A percentile compares a stretch with the other conserved stretches of the same genome.
These are phyloP conservation scores for Rosa rugosa DNA, from an alignment of 306 rosid genomes.

Conservation along the genomic window DNA sequence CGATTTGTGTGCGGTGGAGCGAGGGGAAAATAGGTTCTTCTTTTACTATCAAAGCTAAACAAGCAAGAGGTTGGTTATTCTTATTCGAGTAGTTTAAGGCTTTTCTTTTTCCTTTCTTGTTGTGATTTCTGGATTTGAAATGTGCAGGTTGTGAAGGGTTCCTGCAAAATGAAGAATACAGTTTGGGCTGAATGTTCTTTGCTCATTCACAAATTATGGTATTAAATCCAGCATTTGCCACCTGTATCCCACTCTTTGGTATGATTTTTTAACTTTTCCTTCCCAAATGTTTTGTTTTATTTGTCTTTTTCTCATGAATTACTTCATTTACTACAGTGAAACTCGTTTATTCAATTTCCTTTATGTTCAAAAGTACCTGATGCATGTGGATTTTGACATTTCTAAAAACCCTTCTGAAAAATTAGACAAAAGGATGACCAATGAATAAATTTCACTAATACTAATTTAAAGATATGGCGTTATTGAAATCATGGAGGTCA, in stretches of 20 bases:
- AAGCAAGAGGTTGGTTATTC: not conserved
- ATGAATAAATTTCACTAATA: too few relatives aligned
- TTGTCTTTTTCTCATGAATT: not conserved
- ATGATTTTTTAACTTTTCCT: constrained; percentile 9
- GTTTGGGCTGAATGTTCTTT: constrained; percentile 31
- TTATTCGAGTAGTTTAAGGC: not conserved
- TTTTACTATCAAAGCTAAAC: not conserved
- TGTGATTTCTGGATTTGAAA: not conserved
- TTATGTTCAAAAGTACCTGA: not conserved
- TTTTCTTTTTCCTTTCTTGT: not conserved
- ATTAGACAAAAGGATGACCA: too few relatives aligned
- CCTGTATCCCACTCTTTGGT: constrained; percentile 36
- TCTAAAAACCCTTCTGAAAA: not conserved
- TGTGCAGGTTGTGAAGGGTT: constrained; percentile 65
- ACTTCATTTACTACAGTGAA: not conserved
- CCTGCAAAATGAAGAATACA: constrained; percentile 40
- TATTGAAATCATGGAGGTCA: too few relatives aligned
- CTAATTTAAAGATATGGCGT: too few relatives aligned
- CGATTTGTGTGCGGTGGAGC: constrained; percentile 33
- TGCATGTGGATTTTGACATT: not conserved
- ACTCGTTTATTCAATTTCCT: not conserved
- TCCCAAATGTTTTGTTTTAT: not conserved
- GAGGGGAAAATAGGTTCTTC: constrained; percentile 27
- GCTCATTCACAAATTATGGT: constrained; percentile 35
- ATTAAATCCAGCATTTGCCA: constrained; percentile 37